Conservation (phyloP, 2,329 filamentous ascomycete genomes). For the Fusarium albidum region DNA sequence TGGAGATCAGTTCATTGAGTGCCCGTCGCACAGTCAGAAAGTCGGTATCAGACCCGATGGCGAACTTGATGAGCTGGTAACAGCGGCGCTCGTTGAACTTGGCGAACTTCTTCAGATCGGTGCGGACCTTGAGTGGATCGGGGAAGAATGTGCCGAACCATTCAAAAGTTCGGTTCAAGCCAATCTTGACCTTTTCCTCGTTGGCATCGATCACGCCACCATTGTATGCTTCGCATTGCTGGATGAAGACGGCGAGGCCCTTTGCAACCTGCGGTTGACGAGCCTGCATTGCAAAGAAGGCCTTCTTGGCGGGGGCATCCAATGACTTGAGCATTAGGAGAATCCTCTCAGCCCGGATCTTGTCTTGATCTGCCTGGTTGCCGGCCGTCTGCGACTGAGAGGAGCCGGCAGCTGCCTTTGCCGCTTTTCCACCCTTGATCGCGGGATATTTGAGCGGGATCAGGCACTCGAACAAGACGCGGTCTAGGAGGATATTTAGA, state of each 20-base stretch:
- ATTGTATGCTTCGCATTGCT: conserved; percentile 89
- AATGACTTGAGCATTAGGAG: conserved; percentile 82
- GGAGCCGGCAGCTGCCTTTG: conserved; percentile 59
- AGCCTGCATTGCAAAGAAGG: conserved; percentile 86
- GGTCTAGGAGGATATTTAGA: conserved; percentile 84
- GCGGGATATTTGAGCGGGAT: conserved; percentile 90
- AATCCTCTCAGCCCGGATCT: conserved; percentile 83
- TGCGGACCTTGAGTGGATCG: conserved; percentile 74
- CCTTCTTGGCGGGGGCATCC: conserved; percentile 79
- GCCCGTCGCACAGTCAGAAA: conserved; percentile 91
- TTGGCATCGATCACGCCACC: conserved; percentile 82
- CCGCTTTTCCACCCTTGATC: conserved; percentile 60
- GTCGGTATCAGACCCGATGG: conserved; percentile 85
- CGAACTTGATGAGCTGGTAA: conserved; percentile 88
- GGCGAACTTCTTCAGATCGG: conserved; percentile 88
- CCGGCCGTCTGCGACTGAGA: conserved; percentile 58
- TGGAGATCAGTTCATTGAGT: conserved; percentile 87
- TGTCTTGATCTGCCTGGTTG: conserved; percentile 72
- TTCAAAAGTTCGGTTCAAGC: conserved; percentile 76
- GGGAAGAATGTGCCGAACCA: conserved; percentile 79
- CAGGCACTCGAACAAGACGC: conserved; percentile 85
- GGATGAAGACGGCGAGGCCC: conserved; percentile 78
- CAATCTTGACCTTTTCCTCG: conserved; percentile 72
- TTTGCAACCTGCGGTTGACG: conserved; percentile 79
- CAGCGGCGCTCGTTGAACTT: conserved; percentile 89